Evolutionary conservation across 2,329 filamentous ascomycete genomes (phyloP).

Genomic region (Byssoonygena ceratinophila): DNA sequence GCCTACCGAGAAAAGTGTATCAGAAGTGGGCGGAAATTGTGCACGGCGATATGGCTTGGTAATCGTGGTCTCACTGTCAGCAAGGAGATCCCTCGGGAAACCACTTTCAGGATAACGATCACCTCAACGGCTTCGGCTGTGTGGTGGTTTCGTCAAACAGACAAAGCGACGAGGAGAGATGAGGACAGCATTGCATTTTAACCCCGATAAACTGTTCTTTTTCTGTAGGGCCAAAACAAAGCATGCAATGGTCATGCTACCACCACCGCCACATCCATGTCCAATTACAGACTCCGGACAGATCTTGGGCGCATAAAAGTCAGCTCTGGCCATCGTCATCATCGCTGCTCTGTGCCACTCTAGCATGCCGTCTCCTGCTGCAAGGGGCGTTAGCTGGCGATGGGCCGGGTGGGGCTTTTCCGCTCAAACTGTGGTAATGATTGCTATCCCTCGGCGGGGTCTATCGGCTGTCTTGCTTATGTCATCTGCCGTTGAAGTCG

Average conservation of each 20-base stretch:
- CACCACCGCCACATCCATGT: conserved; percentile 5
- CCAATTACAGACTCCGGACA: background rate
- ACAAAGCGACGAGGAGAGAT: background rate
- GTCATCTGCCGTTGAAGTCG: background rate
- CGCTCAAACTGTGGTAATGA: conserved; percentile 1
- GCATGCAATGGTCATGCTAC: conserved; percentile 7
- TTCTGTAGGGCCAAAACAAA: background rate
- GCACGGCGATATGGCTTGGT: background rate
- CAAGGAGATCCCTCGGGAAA: conserved; percentile 1
- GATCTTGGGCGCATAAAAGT: background rate
- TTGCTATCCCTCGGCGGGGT: background rate
- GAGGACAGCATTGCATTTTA: background rate
- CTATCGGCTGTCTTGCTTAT: background rate
- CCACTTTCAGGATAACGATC: background rate
- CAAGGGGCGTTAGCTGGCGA: background rate
- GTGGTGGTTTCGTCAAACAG: background rate
- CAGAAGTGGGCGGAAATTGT: background rate
- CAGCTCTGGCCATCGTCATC: background rate
- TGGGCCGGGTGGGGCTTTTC: background rate
- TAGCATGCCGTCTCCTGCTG: background rate
- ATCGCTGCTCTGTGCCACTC: background rate
- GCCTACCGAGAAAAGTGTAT: conserved; percentile 7
- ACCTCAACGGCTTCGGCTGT: background rate
- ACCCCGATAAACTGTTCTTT: background rate
- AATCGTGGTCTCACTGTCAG: background rate